phyloP scores from a whole-genome alignment of 2,329 filamentous ascomycete species.

The Aspergillus sclerotialis region DNA sequence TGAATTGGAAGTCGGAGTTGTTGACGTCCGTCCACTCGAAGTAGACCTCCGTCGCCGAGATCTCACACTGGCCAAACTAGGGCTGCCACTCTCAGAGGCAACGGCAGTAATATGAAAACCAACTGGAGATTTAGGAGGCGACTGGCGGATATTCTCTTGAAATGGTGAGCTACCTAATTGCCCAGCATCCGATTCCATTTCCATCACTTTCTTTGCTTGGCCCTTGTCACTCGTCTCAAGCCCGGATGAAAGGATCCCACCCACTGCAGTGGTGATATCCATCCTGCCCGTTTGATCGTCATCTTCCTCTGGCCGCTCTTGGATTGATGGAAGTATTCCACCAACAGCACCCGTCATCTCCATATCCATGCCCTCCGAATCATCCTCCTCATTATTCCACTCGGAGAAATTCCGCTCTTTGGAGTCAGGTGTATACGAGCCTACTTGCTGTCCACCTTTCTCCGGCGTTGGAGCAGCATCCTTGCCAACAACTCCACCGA shows the following conservation, averaged over 20 bases:
- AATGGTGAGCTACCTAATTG: conserved; percentile 43
- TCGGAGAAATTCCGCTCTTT: conserved; percentile 16
- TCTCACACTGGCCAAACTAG: conserved; percentile 49
- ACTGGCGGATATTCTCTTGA: conserved; percentile 25
- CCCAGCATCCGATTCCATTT: conserved; percentile 49
- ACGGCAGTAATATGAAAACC: conserved; percentile 31
- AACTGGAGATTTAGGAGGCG: conserved; percentile 17
- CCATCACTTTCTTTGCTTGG: conserved; percentile 52
- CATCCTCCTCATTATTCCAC: conserved; percentile 21
- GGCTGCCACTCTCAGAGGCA: conserved; percentile 48
- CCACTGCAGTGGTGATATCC: conserved; percentile 61
- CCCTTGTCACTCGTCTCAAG: conserved; percentile 34
- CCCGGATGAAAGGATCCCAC: conserved; percentile 50
- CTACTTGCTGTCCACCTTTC: conserved; percentile 8
- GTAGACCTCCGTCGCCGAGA: conserved; percentile 42
- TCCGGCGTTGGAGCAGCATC: conserved; percentile 7
- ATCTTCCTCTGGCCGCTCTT: conserved; percentile 32
- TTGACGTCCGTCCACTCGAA: conserved; percentile 35
- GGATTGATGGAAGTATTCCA: conserved; percentile 35
- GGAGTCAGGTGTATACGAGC: conserved; percentile 9
- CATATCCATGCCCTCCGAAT: conserved; percentile 42
- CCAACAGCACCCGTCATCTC: conserved; percentile 51
- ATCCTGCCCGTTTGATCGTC: conserved; percentile 52
- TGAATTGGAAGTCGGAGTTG: conserved; percentile 35
- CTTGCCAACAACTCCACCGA: conserved; percentile 35